phyloP scores from a whole-genome alignment of 108 stramenopile genomes.

The Licmophora abbreviata region DNA sequence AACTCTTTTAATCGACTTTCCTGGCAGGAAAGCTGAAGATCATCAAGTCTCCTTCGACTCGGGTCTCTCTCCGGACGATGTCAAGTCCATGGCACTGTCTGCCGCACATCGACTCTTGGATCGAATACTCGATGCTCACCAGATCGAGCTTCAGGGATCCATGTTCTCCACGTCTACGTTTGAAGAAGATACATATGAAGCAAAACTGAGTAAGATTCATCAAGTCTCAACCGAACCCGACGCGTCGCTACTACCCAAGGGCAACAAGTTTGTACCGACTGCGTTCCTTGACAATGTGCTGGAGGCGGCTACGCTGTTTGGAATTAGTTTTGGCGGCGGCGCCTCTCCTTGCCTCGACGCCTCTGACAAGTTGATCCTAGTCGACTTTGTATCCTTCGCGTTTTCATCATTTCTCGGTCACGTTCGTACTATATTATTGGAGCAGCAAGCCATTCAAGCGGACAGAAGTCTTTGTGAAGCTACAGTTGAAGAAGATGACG shows the following conservation, averaged over 20 bases:
- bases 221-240: conserved; percentile 6
- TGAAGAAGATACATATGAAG: conserved; percentile 5
- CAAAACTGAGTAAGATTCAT: conserved; percentile 5
- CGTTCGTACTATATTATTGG: conserved; percentile 41
- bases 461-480: conserved; percentile 15
- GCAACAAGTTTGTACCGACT: conserved; percentile 31
- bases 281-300: conserved; percentile 63
- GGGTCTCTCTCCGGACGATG: conserved; percentile 24
- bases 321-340: conserved; percentile 35
- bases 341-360: neutral
- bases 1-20: conserved; percentile 52
- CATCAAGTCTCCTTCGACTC: conserved; percentile 14
- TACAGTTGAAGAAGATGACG: conserved; percentile 33
- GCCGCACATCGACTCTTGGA: conserved; percentile 53
- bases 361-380: conserved; percentile 14
- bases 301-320: conserved; percentile 63
- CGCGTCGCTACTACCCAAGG: neutral
- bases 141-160: conserved; percentile 38
- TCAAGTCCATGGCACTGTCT: conserved; percentile 47
- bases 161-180: conserved; percentile 4
- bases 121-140: conserved; percentile 42
- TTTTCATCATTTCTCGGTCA: conserved; percentile 60
- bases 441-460: conserved; percentile 17
- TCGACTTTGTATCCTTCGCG: conserved; percentile 44
- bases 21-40: neutral